Evolutionary conservation across 345 rosid species (phyloP).

Genomic region (Eucalyptus guilfoylei): DNA sequence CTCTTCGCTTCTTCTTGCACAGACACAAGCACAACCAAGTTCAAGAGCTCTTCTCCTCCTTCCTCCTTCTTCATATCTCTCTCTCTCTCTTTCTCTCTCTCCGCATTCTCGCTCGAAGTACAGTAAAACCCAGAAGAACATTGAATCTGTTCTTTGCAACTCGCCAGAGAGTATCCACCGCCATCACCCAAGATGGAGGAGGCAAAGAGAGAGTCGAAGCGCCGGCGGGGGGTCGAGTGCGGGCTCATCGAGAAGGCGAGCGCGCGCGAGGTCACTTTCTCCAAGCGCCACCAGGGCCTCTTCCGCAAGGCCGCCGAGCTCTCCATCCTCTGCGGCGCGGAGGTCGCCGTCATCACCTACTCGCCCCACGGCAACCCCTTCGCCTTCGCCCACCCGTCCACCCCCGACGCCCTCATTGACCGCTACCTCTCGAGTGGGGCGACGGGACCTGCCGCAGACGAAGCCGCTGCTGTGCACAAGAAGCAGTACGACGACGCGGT

Average conservation of each 20-base stretch:
- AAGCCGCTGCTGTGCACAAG: background rate
- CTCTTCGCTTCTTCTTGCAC: background rate
- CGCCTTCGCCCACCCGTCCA: background rate
- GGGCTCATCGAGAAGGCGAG: background rate
- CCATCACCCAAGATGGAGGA: background rate
- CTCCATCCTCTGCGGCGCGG: background rate
- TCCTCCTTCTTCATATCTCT: background rate
- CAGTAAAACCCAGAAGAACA: background rate
- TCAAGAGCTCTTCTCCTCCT: background rate
- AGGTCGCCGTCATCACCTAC: background rate
- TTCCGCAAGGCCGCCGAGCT: background rate
- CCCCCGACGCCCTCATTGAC: background rate
- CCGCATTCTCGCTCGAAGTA: too few species aligned
- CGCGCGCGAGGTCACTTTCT: background rate
- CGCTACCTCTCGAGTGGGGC: background rate
- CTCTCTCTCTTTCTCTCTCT: background rate
- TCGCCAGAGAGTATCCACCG: background rate
- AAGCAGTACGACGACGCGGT: background rate
- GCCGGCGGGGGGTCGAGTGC: background rate
- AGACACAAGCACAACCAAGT: background rate
- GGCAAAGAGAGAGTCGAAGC: background rate
- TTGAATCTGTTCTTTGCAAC: background rate
- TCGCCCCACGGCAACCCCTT: background rate
- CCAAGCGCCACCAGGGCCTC: background rate
- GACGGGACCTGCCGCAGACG: background rate